These are phyloP conservation scores for Trichosphaerium sp. DNA, from an alignment of 78 protist genomes.

Conservation along the genomic window DNA sequence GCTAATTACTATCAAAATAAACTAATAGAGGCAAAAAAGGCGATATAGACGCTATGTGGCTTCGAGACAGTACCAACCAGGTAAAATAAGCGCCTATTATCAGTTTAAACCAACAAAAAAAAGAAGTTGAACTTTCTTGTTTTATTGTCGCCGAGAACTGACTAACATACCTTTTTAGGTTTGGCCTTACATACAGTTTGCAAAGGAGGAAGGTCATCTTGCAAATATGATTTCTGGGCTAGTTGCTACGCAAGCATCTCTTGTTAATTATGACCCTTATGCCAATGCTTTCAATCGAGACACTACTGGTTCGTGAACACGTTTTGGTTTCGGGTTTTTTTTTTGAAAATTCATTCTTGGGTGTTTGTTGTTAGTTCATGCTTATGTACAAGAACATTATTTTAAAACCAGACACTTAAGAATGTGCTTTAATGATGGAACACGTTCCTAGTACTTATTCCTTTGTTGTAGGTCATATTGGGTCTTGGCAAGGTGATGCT, in stretches of 20 bases:
- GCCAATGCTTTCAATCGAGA: constrained; percentile 43
- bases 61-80: constrained; percentile 43
- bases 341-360: not conserved
- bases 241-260: constrained; percentile 9
- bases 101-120: too few species aligned
- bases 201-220: constrained; percentile 2
- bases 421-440: too few species aligned
- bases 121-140: not conserved
- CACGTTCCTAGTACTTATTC: too few species aligned
- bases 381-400: too few species aligned
- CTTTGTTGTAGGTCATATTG: too few species aligned
- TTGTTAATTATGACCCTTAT: constrained; percentile 21
- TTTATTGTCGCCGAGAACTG: too few species aligned
- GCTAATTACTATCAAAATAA: not conserved
- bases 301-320: not conserved
- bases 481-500: too few species aligned
- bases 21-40: constrained; percentile 3
- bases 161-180: constrained; percentile 5
- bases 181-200: too few species aligned
- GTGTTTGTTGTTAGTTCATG: not conserved
- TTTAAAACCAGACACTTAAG: too few species aligned
- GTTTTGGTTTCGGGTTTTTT: not conserved
- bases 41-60: constrained; percentile 59
- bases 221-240: constrained; percentile 2
- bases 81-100: too few species aligned